Evolutionary conservation across 2,329 filamentous ascomycete genomes (phyloP), one percentile per base, ranked within the genome.

Genomic region (Orbilia javanica): DNA sequence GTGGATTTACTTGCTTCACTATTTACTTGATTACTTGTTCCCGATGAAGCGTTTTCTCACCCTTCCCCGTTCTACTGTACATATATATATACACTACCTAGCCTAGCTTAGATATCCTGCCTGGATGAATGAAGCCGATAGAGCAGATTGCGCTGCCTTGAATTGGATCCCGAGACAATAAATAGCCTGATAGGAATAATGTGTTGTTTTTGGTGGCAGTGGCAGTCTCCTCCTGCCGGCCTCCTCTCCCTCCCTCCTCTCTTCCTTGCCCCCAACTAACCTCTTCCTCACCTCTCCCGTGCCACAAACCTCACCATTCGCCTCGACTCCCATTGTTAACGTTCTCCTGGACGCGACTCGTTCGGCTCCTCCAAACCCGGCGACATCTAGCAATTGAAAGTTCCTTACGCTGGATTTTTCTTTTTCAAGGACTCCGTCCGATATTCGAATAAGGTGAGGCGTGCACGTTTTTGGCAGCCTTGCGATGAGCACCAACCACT

Each of bases 401-500:
- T 25, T 42, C 34, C 31, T 42, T 25, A 27, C 11, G 4, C 11
- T 39, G 11, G 20, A 18, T 25, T 60, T 25, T 25, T 27, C 36
- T 60, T 29, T 60, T 31, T 60, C 1, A 39, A 13, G 8, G 13
- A 39, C 31, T 4, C 27, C 34, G 34, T 60, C 34, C 20, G 10
- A 60, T 60, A 42, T 60, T 60, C 55, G 27, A 60, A 60, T 27
- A 60, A 73, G 50, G 69, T 66, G 60, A 73, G 62, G 36, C 60
- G 22, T 72, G 29, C 29, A 27, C 63, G 46, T 31, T 64, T 57
- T 65, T 72, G 31, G 34, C 62, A 57, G 69, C 69, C 60, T 66
- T 73, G 69, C 69, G 69, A 73, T 73, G 69, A 73, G 69, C 50
- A 65, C 55, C 55, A 42, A 63, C 55, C 62, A 31, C 69, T 73